Conservation (phyloP, 768 basidiomycete species). For the Pisolithus albus region DNA sequence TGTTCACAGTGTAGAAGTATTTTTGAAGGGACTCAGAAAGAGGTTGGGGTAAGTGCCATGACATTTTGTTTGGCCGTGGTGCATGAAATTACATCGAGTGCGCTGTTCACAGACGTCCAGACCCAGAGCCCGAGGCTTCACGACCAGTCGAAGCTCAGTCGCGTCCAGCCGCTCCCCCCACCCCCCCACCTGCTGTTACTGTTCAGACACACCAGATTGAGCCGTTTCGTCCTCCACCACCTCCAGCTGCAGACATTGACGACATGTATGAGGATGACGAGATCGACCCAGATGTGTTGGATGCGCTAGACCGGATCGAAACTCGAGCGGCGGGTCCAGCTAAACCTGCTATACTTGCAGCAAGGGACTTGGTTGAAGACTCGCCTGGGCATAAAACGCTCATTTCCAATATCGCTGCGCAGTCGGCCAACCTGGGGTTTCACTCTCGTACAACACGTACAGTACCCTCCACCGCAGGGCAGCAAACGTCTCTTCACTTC, state of each 20-base stretch:
- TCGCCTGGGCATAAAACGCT: neutral
- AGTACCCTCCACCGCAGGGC: no score
- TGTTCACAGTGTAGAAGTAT: constrained; percentile 45
- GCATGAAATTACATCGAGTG: neutral
- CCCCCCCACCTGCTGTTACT: constrained; percentile 6
- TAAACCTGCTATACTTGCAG: neutral
- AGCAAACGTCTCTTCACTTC: constrained; percentile 14
- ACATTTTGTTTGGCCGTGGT: constrained; percentile 6
- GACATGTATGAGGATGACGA: constrained; percentile 22
- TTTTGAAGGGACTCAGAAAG: constrained; percentile 51
- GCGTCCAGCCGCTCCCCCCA: constrained; percentile 8
- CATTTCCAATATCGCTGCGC: neutral
- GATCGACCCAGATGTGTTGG: constrained; percentile 24
- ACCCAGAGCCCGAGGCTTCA: constrained; percentile 14
- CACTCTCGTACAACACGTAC: no score
- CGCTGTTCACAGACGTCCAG: constrained; percentile 16
- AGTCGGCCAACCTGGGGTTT: neutral
- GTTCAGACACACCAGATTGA: neutral
- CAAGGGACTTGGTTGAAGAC: no score
- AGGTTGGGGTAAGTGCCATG: constrained; percentile 57
- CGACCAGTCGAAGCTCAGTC: constrained; percentile 6
- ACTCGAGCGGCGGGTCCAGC: constrained; percentile 1
- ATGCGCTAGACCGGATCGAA: constrained; percentile 8
- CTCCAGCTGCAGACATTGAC: constrained; percentile 9
- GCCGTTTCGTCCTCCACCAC: constrained; percentile 1